Evolutionary conservation across 345 rosid genomes (phyloP).

Genomic region (Populus simonii): DNA sequence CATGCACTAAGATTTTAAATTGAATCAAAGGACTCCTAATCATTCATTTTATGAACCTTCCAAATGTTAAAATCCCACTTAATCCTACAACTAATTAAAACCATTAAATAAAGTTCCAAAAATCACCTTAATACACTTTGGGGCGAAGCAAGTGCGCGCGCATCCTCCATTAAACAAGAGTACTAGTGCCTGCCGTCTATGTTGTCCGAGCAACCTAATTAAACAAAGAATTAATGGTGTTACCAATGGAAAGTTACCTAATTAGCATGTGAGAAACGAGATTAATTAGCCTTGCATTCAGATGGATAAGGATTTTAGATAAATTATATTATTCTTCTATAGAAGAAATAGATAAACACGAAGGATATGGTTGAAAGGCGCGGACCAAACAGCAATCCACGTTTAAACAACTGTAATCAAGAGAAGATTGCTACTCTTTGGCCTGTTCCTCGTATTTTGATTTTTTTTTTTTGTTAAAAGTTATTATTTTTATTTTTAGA

Average conservation of each 20-base stretch:
- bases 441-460: too few species aligned
- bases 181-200: background rate
- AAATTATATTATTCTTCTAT: background rate
- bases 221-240: background rate
- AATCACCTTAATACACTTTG: background rate
- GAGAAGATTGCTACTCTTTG: background rate
- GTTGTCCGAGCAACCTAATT: background rate
- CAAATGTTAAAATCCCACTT: background rate
- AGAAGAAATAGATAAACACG: background rate
- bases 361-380: background rate
- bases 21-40: background rate
- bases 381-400: background rate
- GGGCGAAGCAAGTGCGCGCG: background rate
- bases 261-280: background rate
- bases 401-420: background rate
- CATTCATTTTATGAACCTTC: background rate
- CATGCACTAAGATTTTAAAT: background rate
- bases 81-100: background rate
- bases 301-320: background rate
- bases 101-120: background rate
- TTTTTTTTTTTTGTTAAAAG: too few species aligned
- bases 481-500: too few species aligned
- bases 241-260: background rate
- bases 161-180: background rate
- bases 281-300: background rate